Evolutionary conservation across 164 flowering plant species (phyloP), one percentile per base, ranked within the genome.

Genomic region (Umbilicus rupestris): DNA sequence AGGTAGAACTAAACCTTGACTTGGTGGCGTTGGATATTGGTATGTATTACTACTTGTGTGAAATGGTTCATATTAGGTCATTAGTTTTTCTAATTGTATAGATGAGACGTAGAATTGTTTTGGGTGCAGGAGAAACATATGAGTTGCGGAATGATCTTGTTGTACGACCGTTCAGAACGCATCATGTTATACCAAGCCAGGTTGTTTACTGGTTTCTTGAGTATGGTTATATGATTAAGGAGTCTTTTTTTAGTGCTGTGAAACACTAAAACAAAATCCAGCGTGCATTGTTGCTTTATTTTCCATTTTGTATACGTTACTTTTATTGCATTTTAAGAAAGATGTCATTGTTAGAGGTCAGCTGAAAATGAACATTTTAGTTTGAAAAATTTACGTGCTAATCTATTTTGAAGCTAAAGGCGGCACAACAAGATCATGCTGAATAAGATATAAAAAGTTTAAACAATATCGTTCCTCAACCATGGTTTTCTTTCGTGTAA

Each of bases 121-220:
- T 68, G 39, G 37, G 11, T 74, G 39, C 85, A 95, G 99, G 97
- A 37, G 99, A 95, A 73, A 92, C 97, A 52, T 92, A 83, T 79
- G 96, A 89, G 78, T 35, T 95, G 76, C 80, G 97, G 65, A 90
- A 84, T 74, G 85, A 95, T 69, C 88, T 92, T 69, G 97, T 91
- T 67, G 96, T 86, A 20, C 76, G 97, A 60, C 89, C 99, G 46
- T 92, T 92, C 75, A 82, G 72, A 70, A 95, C 99, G 46, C 76
- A 86, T 72, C 99, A 95, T 82, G 96, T 86, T 41, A 89, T 95
- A 66, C 92, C 97, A 60, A 91, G 99, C 79, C 99, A 95, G 97
- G 99, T 95, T 28, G 17, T 55, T 28, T 11, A 55, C 71, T 47
- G 68, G 44, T 64, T 68, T 19, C 26, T 68, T 39, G 30, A 39